phyloP scores from a whole-genome alignment of 129 eudicot genomes.

The Ambrosia trifida region DNA sequence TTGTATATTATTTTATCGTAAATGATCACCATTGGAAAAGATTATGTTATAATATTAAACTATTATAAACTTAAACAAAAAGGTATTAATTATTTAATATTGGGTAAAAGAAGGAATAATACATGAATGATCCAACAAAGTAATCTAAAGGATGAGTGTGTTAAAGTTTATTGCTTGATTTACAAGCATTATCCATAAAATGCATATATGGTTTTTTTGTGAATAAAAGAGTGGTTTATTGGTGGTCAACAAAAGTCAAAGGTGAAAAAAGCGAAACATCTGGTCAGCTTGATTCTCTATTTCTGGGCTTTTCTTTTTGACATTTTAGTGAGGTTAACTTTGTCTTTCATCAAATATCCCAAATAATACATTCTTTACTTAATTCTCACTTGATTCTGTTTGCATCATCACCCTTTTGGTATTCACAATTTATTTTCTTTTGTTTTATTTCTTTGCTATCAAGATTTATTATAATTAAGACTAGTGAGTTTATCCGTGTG shows the following conservation, averaged over 20 bases:
- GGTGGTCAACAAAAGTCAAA: slow-evolving; percentile 39
- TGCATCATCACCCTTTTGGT: slow-evolving; percentile 30
- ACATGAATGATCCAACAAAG: slow-evolving; percentile 41
- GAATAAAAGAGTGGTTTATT: slow-evolving; percentile 33
- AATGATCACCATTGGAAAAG: slow-evolving; percentile 3
- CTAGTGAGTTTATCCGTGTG: too few relatives aligned
- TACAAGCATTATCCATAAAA: slow-evolving; percentile 39
- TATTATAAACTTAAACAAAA: background rate
- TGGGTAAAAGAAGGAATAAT: slow-evolving; percentile 29
- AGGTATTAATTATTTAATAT: slow-evolving; percentile 20
- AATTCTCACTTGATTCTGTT: slow-evolving; percentile 38
- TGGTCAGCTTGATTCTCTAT: slow-evolving; percentile 39
- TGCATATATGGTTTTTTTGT: slow-evolving; percentile 32
- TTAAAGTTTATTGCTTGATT: slow-evolving; percentile 42
- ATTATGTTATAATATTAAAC: background rate
- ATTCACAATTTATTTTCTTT: background rate
- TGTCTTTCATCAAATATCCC: slow-evolving; percentile 23
- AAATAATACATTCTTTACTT: slow-evolving; percentile 36
- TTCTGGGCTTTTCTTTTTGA: slow-evolving; percentile 31
- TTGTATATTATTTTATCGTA: background rate
- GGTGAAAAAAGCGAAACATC: slow-evolving; percentile 34
- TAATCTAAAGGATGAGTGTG: slow-evolving; percentile 30
- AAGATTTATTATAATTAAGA: too few relatives aligned
- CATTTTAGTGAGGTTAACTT: slow-evolving; percentile 25
- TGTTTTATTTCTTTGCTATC: background rate